Evolutionary conservation across 192 early-diverging fungal genomes (phyloP).

Genomic region (Coemansia sp.): DNA sequence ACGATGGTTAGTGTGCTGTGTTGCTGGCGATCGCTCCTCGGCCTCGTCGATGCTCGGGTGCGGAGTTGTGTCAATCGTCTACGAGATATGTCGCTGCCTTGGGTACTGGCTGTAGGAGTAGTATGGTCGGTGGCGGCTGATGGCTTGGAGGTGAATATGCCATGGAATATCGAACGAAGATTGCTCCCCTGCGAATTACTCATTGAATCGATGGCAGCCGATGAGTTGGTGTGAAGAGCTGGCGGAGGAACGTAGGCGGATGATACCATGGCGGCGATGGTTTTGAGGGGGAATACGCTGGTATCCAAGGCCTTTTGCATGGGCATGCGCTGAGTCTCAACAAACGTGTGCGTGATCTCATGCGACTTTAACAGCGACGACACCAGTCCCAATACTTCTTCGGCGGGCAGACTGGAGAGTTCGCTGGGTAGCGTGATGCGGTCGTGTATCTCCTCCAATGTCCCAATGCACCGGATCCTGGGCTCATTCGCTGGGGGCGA

Average conservation of each 20-base stretch:
- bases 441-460: conserved; percentile 4
- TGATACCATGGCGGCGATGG: conserved; percentile 21
- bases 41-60: background rate
- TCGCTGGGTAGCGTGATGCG: conserved; percentile 32
- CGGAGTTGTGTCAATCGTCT: background rate
- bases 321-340: conserved; percentile 30
- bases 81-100: background rate
- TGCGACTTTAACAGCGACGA: conserved; percentile 29
- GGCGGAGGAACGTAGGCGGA: background rate
- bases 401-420: conserved; percentile 6
- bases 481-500: background rate
- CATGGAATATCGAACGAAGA: background rate
- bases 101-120: too few species aligned
- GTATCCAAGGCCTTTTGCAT: conserved; percentile 19
- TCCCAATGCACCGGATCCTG: conserved; percentile 16
- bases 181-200: background rate
- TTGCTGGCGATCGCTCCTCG: background rate
- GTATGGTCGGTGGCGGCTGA: background rate
- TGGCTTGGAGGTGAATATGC: background rate
- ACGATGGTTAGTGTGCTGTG: conserved; percentile 8
- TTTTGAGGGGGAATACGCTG: conserved; percentile 30
- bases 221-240: background rate
- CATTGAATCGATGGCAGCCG: background rate
- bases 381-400: conserved; percentile 22
- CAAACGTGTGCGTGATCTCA: conserved; percentile 43